Percentiles rank a stretch among this genome's conserved stretches.
Conservation (phyloP, 2,329 filamentous ascomycete species). For the Pestalotiopsis fici region DNA sequence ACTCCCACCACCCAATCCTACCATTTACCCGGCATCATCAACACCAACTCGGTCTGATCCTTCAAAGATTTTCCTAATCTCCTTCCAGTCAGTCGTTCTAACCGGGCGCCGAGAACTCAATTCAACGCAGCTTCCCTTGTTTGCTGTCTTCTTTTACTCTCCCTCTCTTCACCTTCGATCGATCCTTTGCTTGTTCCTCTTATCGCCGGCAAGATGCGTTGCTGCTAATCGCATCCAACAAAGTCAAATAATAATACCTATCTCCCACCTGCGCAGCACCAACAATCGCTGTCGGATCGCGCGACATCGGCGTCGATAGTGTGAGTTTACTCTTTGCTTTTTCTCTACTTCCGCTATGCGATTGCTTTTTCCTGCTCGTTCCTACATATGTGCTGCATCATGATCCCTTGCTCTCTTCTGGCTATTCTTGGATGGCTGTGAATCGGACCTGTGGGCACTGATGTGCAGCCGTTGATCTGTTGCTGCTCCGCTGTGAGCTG, state of each 20-base stretch:
- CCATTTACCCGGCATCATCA: background rate
- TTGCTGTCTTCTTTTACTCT: background rate
- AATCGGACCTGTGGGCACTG: background rate
- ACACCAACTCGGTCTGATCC: background rate
- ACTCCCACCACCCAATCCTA: background rate
- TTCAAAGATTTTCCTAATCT: background rate
- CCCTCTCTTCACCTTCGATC: background rate
- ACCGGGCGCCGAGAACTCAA: background rate
- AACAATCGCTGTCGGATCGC: background rate
- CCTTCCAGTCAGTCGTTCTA: background rate
- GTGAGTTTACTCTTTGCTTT: background rate
- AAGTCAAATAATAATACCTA: background rate
- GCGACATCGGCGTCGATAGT: background rate
- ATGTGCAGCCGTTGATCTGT: background rate
- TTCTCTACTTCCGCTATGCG: background rate
- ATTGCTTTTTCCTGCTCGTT: background rate
- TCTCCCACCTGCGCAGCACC: background rate
- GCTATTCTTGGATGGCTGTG: background rate
- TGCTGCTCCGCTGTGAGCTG: background rate
- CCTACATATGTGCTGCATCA: background rate
- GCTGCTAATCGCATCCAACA: background rate
- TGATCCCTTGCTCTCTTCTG: background rate
- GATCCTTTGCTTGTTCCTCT: background rate
- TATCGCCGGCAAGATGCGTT: background rate
- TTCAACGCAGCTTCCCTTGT: background rate